Base-by-base conservation (phyloP, 2,329 filamentous ascomycete genomes). In the Fusarium sp. region DNA sequence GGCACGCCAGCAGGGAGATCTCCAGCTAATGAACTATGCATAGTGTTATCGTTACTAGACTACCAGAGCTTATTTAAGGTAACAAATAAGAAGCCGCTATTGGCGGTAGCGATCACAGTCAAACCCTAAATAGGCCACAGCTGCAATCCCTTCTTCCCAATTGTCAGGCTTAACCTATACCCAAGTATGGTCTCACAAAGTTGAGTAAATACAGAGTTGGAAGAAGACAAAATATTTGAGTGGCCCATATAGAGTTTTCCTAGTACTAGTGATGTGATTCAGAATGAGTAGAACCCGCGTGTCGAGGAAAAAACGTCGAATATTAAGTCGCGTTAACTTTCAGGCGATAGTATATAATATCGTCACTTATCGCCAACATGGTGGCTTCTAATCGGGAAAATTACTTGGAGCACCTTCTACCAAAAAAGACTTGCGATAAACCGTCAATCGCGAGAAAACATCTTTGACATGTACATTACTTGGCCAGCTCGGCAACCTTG, bases 191-290 rank as follows among this genome's bases (percentile, higher is more conserved):
- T 25, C 20, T 16, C 10, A 3, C 4, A 18, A 48, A 3, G 2
- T 25, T 18, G 4, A 48, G 43, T 4, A 48, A 9, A 25, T 2
- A 16, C 6, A 4, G 43, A 48, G 13, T 8, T 16, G 20, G 43
- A 9, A 48, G 1, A 10, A 3, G 9, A 48, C 3, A 25, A 48
- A 3, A 0, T 6, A 10, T 1, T 25, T 48, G 3, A 3, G 23
- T 3, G 8, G 5, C 8, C 0, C 5, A 3, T 25, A 2, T 6
- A 0, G 8, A 48, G 0, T 10, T 9, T 25, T 6, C 2, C 2
- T 6, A 5, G 25, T 8, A 4, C 23, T 18, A 48, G 2, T 9
- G 6, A 27, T 10, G 5, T 1, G 23, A 18, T 48, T 16, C 1
- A 27, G 8, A 10, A 2, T 4, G 2, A 6, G 2, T 0, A 10